A percentile compares a stretch with the other conserved stretches of the same genome.
Conservation (phyloP, 73 alveolate species). For the Tetrahymena elliotti region DNA sequence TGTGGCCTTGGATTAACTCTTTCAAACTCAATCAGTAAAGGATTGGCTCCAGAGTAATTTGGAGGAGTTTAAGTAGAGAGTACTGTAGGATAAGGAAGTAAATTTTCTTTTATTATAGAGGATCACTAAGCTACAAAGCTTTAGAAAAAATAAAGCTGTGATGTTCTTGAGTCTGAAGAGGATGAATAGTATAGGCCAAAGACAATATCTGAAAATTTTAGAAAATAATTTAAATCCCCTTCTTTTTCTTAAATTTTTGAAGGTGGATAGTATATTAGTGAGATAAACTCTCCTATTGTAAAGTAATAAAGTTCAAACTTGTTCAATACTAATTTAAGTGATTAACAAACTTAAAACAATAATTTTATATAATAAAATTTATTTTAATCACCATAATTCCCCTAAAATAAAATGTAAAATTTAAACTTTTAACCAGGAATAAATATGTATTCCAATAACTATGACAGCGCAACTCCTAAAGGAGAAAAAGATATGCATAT, state of each 20-base stretch:
- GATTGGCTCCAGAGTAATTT: neutral
- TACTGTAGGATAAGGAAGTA: neutral
- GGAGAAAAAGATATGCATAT: neutral
- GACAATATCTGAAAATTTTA: neutral
- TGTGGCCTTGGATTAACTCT: neutral
- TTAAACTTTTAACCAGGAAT: neutral
- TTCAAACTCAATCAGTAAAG: neutral
- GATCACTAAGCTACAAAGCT: neutral
- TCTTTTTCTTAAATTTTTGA: neutral
- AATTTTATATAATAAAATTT: constrained; percentile 2
- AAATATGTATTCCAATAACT: neutral
- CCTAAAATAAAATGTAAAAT: neutral
- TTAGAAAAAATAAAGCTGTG: neutral
- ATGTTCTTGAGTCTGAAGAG: neutral
- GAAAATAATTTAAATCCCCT: neutral
- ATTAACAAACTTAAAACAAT: neutral
- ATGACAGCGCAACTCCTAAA: neutral
- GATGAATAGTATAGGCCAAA: neutral
- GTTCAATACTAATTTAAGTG: neutral
- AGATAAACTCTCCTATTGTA: neutral
- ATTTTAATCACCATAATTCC: constrained; percentile 3
- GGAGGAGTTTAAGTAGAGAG: neutral
- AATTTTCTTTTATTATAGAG: neutral
- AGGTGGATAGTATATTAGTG: neutral
- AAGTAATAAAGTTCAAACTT: neutral